Evolutionary conservation across 208 protist species (phyloP), one percentile per base, ranked within the genome.

Genomic region (Trypanosoma melophagium): DNA sequence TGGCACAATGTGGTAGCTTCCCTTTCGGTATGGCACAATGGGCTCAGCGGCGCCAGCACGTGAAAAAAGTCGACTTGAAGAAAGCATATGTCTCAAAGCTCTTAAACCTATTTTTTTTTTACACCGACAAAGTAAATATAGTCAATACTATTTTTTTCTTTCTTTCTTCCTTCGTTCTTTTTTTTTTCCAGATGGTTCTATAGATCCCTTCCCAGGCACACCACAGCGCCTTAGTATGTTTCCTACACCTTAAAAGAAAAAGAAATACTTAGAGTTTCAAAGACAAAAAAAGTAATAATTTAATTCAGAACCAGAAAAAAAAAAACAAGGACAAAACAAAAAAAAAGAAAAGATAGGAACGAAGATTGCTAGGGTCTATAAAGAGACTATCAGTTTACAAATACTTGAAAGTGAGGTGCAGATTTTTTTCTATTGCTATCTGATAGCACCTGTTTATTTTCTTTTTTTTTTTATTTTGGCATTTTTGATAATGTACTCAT

Each of bases 1-100:
- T 1, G 87, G 87, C 1, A 96, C 71, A 14, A 94, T 44, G 49
- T 71, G 60, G 57, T 83, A 90, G 74, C 74, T 72, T 35, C 87
- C 86, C 10, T 62, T 60, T 28, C 50, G 86, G 74, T 96, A 93
- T 17, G 60, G 31, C 49, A 85, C 55, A 10, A 65, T 61, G 25
- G 66, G 68, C 22, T 71, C 57, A 3, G 31, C 35, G 14, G 19
- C 65, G 31, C 24, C 41, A 1, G 40, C 52, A 44, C 24, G 16
- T 31, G 60, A 14, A 24, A 68, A 50, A 12, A 68, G 22, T 25
- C 52, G 38, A 25, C 53, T 45, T 38, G 60, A 38, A 16, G 51
- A 55, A 9, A 73, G 21, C 67, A 73, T 73, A 31, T 49, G 7
- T 35, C 24, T 13, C n/a, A 24, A 0, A 31, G 24, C 12, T 45